Evolutionary conservation across 2,329 filamentous ascomycete species (phyloP), one percentile per base, ranked within the genome.

Genomic region (Sporothrix dimorphospora): DNA sequence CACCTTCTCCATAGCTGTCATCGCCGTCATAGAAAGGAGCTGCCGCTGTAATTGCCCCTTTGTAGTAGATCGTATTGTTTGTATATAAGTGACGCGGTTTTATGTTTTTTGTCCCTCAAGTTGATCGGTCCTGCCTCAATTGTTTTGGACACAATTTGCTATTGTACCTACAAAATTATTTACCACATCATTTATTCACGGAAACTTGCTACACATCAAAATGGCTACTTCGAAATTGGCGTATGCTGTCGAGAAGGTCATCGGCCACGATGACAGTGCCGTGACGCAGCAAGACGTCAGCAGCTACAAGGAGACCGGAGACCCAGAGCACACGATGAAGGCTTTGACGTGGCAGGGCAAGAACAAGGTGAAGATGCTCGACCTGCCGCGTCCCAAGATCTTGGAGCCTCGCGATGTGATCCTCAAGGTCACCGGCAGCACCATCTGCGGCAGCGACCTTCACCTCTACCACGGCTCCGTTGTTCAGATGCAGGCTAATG

Each of bases 271-370:
- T n/a, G 61, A 42, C 40, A 57, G 61, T 24, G 49, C 70, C 27
- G 12, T n/a, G n/a, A 92, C 89, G 0, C 82, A 85, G 19, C 92
- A 95, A 74, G 90, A 96, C 77, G 84, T 95, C 65, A 83, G 87
- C 73, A 90, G 90, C 75, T 92, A 91, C 65, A n/a, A 24, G 11
- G 30, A 69, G 27, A 47, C 72, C 70, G 83, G 83, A 4, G 84
- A 91, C 72, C 82, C 80, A 3, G 81, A 80, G 42, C 87, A 90
- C 76, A 91, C 81, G 19, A 96, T 97, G 92, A 91, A 93, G 80
- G 94, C 94, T 0, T 82, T 97, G 16, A 88, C 87, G 1, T 97
- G 94, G 94, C 89, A 91, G 81, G 92, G 92, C 69, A 96, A 95
- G 84, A 92, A 94, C 77, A 88, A 84, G 40, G 92, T 97, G 63